Evolutionary conservation across 2,329 filamentous ascomycete species (phyloP).

Genomic region (Cercospora sojina): DNA sequence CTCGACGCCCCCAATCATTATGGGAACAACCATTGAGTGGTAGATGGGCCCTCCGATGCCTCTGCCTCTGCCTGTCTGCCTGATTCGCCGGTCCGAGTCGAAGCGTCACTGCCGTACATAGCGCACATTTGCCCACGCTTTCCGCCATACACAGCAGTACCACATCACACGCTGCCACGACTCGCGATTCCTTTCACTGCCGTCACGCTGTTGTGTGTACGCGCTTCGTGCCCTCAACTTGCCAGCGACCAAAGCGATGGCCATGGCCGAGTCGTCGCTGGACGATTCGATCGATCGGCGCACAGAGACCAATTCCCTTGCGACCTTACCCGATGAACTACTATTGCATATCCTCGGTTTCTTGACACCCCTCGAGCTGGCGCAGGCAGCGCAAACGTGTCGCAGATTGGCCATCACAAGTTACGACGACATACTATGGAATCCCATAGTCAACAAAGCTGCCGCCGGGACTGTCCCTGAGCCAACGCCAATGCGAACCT

Average conservation of each 20-base stretch:
- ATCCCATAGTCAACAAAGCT: conserved; percentile 65
- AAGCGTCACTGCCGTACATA: not conserved
- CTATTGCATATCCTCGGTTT: conserved; percentile 59
- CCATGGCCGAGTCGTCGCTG: not conserved
- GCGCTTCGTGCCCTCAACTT: not conserved
- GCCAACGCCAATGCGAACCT: conserved; percentile 61
- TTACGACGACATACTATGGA: conserved; percentile 68
- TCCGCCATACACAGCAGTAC: not conserved
- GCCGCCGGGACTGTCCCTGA: conserved; percentile 58
- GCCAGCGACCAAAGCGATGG: not conserved
- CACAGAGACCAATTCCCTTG: not conserved
- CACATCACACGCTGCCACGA: not conserved
- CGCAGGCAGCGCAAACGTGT: conserved; percentile 60
- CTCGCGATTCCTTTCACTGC: not conserved
- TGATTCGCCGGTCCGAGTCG: not conserved
- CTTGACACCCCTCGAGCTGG: conserved; percentile 65
- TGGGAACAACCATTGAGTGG: not conserved
- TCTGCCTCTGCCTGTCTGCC: not conserved
- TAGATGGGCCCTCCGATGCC: not conserved
- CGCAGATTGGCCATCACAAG: conserved; percentile 59
- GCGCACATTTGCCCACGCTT: not conserved
- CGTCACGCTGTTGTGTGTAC: not conserved
- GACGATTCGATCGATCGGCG: not conserved
- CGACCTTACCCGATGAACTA: not conserved
- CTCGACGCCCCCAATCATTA: not conserved